Evolutionary conservation across 495 filamentous ascomycete genomes (phyloP).

Genomic region (Parmelia sp.): DNA sequence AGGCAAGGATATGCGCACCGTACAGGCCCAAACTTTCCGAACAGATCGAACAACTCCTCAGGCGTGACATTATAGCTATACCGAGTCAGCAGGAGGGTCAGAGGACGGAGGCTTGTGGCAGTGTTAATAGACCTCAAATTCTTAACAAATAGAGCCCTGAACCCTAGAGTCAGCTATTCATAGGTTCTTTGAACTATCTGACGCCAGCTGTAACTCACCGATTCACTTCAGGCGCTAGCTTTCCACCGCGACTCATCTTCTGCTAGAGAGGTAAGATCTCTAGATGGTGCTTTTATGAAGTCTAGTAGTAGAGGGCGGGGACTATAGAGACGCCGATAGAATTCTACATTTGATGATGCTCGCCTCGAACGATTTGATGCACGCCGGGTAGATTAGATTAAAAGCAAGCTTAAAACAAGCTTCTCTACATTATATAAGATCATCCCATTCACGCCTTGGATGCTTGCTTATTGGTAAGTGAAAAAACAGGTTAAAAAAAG

Average conservation of each 20-base stretch:
- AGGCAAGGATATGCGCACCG: conserved; percentile 54
- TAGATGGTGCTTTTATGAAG: neutral
- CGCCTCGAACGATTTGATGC: too few species aligned
- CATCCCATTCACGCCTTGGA: too few species aligned
- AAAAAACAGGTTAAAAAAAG: too few species aligned
- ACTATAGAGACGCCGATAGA: too few species aligned
- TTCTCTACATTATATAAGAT: too few species aligned
- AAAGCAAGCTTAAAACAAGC: too few species aligned
- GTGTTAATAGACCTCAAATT: conserved; percentile 71
- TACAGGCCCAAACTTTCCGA: conserved; percentile 89
- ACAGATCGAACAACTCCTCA: conserved; percentile 90
- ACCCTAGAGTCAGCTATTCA: conserved; percentile 9
- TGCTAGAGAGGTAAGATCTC: neutral
- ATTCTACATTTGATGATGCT: too few species aligned
- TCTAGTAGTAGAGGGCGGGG: neutral
- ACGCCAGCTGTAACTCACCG: conserved; percentile 50
- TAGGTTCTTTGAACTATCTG: neutral
- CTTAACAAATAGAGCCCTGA: conserved; percentile 94
- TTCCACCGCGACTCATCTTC: conserved; percentile 69
- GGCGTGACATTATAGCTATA: conserved; percentile 88
- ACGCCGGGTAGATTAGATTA: too few species aligned
- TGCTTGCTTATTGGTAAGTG: too few species aligned
- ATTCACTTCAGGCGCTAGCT: conserved; percentile 95
- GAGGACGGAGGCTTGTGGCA: neutral
- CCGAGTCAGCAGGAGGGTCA: conserved; percentile 17